phyloP scores from a whole-genome alignment of 2,329 filamentous ascomycete species.

The Aspergillus ochraceus region DNA sequence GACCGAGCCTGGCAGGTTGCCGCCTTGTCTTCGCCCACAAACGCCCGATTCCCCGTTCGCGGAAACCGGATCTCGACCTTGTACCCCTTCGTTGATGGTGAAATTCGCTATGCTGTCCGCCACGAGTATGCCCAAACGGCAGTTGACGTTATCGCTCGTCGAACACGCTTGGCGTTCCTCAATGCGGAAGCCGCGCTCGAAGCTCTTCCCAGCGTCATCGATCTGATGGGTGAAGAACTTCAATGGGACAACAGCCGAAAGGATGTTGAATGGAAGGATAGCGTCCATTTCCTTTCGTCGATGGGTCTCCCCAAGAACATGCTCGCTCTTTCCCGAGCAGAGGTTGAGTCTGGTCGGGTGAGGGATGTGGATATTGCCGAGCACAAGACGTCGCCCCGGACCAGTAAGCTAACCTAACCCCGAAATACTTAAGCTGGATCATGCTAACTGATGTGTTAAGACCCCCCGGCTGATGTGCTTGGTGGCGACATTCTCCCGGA shows the following conservation, averaged over 20 bases:
- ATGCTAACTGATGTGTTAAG: constrained; percentile 5
- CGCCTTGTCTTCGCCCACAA: constrained; percentile 73
- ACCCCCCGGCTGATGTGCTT: constrained; percentile 35
- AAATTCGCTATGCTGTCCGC: constrained; percentile 81
- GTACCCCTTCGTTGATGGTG: constrained; percentile 90
- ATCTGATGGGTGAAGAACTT: constrained; percentile 83
- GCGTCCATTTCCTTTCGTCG: constrained; percentile 56
- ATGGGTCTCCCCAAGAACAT: constrained; percentile 64
- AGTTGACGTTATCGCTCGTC: constrained; percentile 80
- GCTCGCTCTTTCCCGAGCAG: constrained; percentile 54
- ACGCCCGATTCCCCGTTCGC: constrained; percentile 76
- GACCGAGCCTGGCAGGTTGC: constrained; percentile 92
- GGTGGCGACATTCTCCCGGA: constrained; percentile 39
- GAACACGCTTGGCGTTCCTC: constrained; percentile 83
- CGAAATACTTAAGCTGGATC: not conserved
- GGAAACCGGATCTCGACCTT: constrained; percentile 76
- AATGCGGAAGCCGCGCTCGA: constrained; percentile 90
- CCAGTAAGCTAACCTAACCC: constrained; percentile 34
- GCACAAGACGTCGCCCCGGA: constrained; percentile 41
- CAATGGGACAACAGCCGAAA: constrained; percentile 73
- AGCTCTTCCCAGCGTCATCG: constrained; percentile 79
- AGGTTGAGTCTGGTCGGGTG: constrained; percentile 59
- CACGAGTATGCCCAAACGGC: constrained; percentile 92
- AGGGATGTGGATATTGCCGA: constrained; percentile 45
- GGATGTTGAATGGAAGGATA: constrained; percentile 78